These are phyloP conservation scores for Ustulina deusta DNA, from an alignment of 2,329 filamentous ascomycete genomes.

Conservation along the genomic window DNA sequence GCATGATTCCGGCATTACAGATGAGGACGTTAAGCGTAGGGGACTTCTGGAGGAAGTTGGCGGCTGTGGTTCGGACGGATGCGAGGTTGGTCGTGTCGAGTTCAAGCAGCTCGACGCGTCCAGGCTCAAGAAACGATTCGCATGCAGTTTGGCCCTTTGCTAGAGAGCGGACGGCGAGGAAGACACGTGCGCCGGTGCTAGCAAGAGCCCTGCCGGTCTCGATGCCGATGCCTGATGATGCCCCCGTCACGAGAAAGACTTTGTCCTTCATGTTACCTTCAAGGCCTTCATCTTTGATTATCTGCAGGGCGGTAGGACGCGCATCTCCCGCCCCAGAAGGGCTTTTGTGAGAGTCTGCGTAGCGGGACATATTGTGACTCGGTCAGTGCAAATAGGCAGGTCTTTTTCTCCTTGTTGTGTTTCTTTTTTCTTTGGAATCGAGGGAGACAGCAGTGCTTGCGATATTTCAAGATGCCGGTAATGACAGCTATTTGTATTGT, in stretches of 20 bases:
- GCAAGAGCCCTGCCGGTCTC: constrained; percentile 37
- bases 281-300: constrained; percentile 52
- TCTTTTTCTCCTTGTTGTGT: not conserved
- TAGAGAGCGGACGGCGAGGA: constrained; percentile 31
- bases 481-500: not conserved
- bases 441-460: not conserved
- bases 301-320: constrained; percentile 54
- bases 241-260: constrained; percentile 43
- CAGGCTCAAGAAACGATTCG: constrained; percentile 28
- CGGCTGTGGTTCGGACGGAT: constrained; percentile 33
- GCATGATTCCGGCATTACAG: constrained; percentile 37
- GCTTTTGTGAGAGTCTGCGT: constrained; percentile 25
- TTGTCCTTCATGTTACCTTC: constrained; percentile 52
- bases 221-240: constrained; percentile 34
- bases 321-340: constrained; percentile 51
- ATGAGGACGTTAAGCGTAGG: constrained; percentile 51
- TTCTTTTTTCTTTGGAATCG: not conserved
- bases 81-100: constrained; percentile 25
- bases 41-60: constrained; percentile 34
- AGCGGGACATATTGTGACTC: constrained; percentile 34
- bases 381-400: not conserved
- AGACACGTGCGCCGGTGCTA: constrained; percentile 36
- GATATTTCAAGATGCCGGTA: not conserved
- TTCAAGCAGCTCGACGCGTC: constrained; percentile 35
- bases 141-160: constrained; percentile 27